Percentiles rank a stretch among this genome's conserved stretches.
Evolutionary conservation across 495 filamentous ascomycete genomes (phyloP).

Genomic region (Talaromyces proteolyticus): DNA sequence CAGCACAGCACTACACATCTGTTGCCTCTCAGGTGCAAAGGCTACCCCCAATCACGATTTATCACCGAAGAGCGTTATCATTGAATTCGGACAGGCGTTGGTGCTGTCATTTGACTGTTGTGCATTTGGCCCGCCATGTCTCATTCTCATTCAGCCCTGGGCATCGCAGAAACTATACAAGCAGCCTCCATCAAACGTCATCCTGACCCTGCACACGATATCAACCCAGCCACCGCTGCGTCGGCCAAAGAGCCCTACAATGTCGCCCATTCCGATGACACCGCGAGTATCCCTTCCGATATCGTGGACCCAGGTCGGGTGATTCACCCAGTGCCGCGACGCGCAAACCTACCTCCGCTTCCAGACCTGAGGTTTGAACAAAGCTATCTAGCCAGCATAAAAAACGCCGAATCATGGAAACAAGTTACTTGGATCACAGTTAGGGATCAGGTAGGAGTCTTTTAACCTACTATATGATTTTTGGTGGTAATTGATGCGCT

Average conservation of each 20-base stretch:
- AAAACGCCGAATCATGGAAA: conserved; percentile 67
- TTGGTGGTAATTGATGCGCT: conserved; percentile 1
- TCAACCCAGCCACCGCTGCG: conserved; percentile 73
- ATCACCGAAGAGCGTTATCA: background rate
- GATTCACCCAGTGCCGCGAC: conserved; percentile 47
- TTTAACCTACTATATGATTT: conserved; percentile 13
- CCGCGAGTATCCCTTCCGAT: conserved; percentile 37
- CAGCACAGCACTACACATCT: too few relatives aligned
- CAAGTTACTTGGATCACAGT: conserved; percentile 77
- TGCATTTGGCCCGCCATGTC: too few relatives aligned
- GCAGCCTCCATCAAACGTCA: conserved; percentile 64
- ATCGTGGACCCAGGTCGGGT: conserved; percentile 46
- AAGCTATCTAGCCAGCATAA: conserved; percentile 85
- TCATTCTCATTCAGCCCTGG: conserved; percentile 35
- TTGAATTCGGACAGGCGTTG: background rate
- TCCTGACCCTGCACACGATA: conserved; percentile 66
- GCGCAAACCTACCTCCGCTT: conserved; percentile 65
- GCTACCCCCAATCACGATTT: background rate
- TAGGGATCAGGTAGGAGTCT: conserved; percentile 67
- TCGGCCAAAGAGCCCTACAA: conserved; percentile 43
- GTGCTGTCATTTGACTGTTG: too few relatives aligned
- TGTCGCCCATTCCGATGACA: conserved; percentile 40
- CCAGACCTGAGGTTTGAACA: conserved; percentile 96
- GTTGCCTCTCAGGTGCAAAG: too few relatives aligned
- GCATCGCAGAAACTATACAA: conserved; percentile 72